Evolutionary conservation across 768 basidiomycete genomes (phyloP), one percentile per base, ranked within the genome.

Genomic region (Tulasnella calospora): DNA sequence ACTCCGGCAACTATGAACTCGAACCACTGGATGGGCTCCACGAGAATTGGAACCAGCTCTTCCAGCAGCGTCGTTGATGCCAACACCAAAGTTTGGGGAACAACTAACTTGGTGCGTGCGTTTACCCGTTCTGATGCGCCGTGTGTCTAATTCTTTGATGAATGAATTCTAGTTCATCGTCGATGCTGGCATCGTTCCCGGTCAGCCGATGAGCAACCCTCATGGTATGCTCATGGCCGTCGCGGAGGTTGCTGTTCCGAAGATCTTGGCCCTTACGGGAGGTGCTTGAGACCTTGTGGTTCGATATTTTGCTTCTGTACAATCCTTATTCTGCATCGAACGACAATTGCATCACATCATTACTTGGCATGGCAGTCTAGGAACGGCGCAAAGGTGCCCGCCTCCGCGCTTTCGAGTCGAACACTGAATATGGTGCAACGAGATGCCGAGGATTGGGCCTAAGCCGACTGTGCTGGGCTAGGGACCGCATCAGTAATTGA

Each of bases 11-110:
- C 80, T 12, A 81, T 82, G 81, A 85, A 88, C 83, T 90, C 89
- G 8, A 91, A 91, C 81, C 90, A 91, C 82, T 91, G 90, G 90
- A 88, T 90, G 23, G 90, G 89, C 27, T 86, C 89, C 6, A 86
- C 86, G 81, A 85, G 82, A 46, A 88, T 91, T 61, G 88, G 88
- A 46, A 83, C 82, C 27, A 80, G 82, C 46, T 82, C 83, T 33
- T 79, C 71, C 41, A 84, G 83, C n/a, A 80, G 80, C 9, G 90
- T 91, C 33, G 89, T 91, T 27, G 90, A 91, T 79, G 82, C 86
- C 79, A 90, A 90, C 82, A 84, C 86, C 15, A 89, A 89, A 82
- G 91, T 91, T 6, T 84, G 84, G 71, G 83, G 84, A 77, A 88
- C 87, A 4, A 85, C 86, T 80, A 88, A 86, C 80, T 83, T 90